phyloP scores from a whole-genome alignment of 2,329 filamentous ascomycete genomes.

The Dactylonectria estremocensis region DNA sequence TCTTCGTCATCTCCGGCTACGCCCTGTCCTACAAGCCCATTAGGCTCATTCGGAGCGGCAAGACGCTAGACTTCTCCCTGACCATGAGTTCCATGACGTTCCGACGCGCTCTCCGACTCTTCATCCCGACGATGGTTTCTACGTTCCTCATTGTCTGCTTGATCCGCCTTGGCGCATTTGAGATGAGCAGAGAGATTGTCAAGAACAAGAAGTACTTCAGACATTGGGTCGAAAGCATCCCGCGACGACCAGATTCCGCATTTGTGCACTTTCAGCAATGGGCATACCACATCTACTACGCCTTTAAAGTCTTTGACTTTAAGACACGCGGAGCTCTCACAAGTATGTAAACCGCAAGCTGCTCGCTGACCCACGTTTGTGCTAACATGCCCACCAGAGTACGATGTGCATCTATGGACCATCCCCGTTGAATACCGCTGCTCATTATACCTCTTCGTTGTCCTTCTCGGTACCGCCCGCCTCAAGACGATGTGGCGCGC shows the following conservation, averaged over 20 bases:
- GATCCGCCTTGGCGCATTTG: conserved; percentile 63
- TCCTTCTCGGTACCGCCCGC: conserved; percentile 65
- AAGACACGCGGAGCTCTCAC: conserved; percentile 43
- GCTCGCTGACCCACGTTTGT: neutral
- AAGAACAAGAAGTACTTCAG: conserved; percentile 58
- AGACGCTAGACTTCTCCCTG: conserved; percentile 56
- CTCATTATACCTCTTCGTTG: conserved; percentile 71
- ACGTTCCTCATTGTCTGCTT: conserved; percentile 64
- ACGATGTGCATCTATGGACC: conserved; percentile 74
- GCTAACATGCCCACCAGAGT: conserved; percentile 49
- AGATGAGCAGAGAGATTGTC: conserved; percentile 63
- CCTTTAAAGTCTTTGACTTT: conserved; percentile 7
- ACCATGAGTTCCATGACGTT: conserved; percentile 67
- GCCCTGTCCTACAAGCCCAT: conserved; percentile 69
- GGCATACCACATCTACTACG: conserved; percentile 45
- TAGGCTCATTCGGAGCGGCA: conserved; percentile 58
- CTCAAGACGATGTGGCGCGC: conserved; percentile 61
- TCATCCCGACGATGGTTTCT: conserved; percentile 65
- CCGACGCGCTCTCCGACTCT: conserved; percentile 66
- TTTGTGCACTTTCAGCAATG: conserved; percentile 63
- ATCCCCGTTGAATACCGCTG: conserved; percentile 74
- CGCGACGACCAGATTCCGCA: conserved; percentile 63
- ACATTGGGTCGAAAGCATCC: conserved; percentile 55
- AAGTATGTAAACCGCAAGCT: neutral
- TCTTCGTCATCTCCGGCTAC: conserved; percentile 75